Percentiles rank a stretch among this genome's conserved stretches.
These are phyloP conservation scores for Myxozyma lipomycoides DNA, from an alignment of 805 yeast genomes.

Conservation along the genomic window DNA sequence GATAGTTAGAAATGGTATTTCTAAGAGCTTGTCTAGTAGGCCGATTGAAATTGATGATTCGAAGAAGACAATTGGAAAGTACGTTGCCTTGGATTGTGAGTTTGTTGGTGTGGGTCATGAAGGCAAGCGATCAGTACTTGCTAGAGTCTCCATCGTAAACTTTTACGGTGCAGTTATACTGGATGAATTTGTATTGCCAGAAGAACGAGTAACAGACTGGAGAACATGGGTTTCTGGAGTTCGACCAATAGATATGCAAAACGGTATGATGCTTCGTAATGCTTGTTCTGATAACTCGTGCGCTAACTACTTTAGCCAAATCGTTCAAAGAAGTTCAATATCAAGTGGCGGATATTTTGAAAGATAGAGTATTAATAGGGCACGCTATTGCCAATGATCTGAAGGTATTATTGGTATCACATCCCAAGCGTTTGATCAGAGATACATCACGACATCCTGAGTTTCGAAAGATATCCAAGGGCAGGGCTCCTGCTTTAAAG, in stretches of 20 bases:
- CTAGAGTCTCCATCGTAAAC: slow-evolving; percentile 84
- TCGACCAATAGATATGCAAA: slow-evolving; percentile 60
- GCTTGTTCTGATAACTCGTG: neutral
- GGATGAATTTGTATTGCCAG: slow-evolving; percentile 74
- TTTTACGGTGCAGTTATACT: slow-evolving; percentile 67
- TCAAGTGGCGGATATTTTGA: slow-evolving; percentile 49
- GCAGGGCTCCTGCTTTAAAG: slow-evolving; percentile 71
- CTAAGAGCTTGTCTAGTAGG: slow-evolving; percentile 8
- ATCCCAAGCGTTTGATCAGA: slow-evolving; percentile 59
- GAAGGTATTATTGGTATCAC: slow-evolving; percentile 60
- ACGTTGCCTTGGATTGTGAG: slow-evolving; percentile 84
- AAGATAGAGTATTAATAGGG: slow-evolving; percentile 65
- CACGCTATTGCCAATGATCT: slow-evolving; percentile 83
- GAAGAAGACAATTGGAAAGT: slow-evolving; percentile 55
- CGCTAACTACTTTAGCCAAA: slow-evolving; percentile 46
- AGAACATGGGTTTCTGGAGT: slow-evolving; percentile 91
- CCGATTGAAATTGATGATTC: slow-evolving; percentile 22
- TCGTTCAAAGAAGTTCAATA: slow-evolving; percentile 63
- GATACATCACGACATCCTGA: slow-evolving; percentile 60
- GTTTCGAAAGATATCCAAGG: slow-evolving; percentile 47
- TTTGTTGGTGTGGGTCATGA: slow-evolving; percentile 86
- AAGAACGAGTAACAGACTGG: slow-evolving; percentile 78
- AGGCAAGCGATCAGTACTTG: slow-evolving; percentile 64
- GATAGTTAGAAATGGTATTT: neutral
- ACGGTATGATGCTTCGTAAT: slow-evolving; percentile 21